phyloP scores from a whole-genome alignment of 345 rosid genomes.

The Lepidium didymum region DNA sequence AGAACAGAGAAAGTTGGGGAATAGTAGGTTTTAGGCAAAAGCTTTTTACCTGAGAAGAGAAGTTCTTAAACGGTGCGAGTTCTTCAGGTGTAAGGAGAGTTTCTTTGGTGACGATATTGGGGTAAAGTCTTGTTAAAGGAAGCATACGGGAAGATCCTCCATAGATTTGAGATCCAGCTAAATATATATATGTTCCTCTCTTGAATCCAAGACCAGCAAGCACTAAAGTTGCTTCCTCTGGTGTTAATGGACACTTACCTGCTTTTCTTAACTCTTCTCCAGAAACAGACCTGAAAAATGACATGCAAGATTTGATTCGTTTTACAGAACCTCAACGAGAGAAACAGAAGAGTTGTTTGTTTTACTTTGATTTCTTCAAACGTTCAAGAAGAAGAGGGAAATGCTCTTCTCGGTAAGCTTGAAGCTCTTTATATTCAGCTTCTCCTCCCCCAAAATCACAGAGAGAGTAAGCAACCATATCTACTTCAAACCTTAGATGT shows the following conservation, averaged over 20 bases:
- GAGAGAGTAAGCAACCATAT: constrained; percentile 90
- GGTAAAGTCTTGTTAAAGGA: constrained; percentile 63
- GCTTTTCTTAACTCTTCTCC: constrained; percentile 54
- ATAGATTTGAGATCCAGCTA: constrained; percentile 69
- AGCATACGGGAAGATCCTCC: constrained; percentile 71
- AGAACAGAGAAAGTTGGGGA: not conserved
- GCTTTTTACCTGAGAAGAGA: constrained; percentile 68
- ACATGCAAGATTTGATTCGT: not conserved
- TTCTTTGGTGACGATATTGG: constrained; percentile 83
- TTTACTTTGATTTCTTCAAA: constrained; percentile 52
- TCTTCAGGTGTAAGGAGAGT: constrained; percentile 64
- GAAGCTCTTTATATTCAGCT: constrained; percentile 63
- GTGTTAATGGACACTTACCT: constrained; percentile 93
- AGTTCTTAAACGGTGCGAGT: constrained; percentile 78
- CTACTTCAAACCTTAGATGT: constrained; percentile 88
- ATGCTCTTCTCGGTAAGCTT: constrained; percentile 68
- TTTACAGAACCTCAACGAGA: not conserved
- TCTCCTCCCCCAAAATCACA: constrained; percentile 90
- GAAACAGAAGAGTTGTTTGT: not conserved
- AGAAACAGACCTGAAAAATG: constrained; percentile 41
- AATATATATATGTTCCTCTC: constrained; percentile 57
- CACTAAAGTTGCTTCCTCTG: constrained; percentile 86
- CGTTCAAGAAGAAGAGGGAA: constrained; percentile 76
- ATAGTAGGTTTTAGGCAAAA: no score
- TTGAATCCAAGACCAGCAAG: constrained; percentile 79